Conservation (phyloP, 108 stramenopile genomes). For the Skeletonema costatum region DNA sequence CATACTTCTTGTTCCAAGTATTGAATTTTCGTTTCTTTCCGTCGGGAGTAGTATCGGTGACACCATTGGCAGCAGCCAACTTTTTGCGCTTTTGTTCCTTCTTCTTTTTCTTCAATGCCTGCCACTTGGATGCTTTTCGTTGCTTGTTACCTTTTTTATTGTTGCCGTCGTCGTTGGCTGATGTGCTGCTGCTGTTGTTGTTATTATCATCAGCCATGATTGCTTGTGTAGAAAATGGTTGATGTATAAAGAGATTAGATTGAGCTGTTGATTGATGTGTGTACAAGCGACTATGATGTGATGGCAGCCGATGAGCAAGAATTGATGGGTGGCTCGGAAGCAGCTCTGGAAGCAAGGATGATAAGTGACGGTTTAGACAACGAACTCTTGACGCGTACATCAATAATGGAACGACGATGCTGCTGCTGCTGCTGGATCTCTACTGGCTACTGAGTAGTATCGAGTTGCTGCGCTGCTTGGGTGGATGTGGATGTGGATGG, state of each 20-base stretch:
- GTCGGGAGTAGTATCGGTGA: neutral
- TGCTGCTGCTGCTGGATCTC: neutral
- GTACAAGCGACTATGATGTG: neutral
- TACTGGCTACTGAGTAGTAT: no score
- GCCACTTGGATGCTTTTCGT: neutral
- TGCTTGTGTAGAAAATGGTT: neutral
- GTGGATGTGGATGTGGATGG: no score
- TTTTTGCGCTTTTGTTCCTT: conserved; percentile 5
- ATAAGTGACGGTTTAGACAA: neutral
- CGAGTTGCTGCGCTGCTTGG: no score
- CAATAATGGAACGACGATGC: neutral
- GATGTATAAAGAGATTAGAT: neutral
- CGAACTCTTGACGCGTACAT: neutral
- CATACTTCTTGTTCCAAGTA: conserved; percentile 5
- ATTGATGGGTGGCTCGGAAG: neutral
- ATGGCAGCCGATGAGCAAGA: neutral
- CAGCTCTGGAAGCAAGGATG: neutral
- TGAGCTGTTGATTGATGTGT: neutral
- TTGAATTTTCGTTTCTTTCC: neutral
- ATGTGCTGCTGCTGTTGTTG: neutral
- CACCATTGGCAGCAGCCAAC: conserved; percentile 5
- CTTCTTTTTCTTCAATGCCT: conserved; percentile 12
- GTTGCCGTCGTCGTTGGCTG: neutral
- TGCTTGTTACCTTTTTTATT: neutral
- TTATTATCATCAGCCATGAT: neutral